Percentiles rank a stretch among this genome's conserved stretches.
Conservation (phyloP, 179 eudicot genomes). For the Actinidia arguta region DNA sequence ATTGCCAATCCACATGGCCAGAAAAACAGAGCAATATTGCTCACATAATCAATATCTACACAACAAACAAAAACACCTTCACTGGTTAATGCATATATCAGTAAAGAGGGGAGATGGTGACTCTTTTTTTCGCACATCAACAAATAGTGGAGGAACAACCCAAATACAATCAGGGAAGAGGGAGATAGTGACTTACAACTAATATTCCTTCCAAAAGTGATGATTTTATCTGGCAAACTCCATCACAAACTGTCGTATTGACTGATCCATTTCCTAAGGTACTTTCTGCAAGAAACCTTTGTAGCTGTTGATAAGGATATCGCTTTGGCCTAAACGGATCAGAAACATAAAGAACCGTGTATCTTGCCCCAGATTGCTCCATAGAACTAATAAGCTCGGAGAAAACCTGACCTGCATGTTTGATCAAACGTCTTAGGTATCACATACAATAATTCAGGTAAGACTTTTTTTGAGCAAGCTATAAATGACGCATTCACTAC, state of each 20-base stretch:
- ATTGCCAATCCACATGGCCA: neutral
- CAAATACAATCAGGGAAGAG: too few species aligned
- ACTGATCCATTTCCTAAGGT: constrained; percentile 50
- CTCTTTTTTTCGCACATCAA: too few species aligned
- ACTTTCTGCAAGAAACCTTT: constrained; percentile 85
- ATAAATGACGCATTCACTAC: neutral
- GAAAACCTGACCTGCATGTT: constrained; percentile 65
- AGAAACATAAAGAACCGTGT: constrained; percentile 78
- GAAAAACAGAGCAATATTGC: neutral
- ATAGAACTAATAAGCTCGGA: constrained; percentile 66
- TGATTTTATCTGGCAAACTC: constrained; percentile 84
- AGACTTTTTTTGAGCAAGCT: neutral
- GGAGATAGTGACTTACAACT: constrained; percentile 60
- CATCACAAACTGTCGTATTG: constrained; percentile 68
- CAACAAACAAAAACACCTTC: neutral
- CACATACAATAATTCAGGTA: neutral
- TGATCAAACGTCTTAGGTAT: neutral
- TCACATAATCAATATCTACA: neutral
- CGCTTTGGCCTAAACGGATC: constrained; percentile 60
- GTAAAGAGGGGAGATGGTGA: neutral
- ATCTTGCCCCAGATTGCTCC: constrained; percentile 73
- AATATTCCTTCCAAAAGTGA: constrained; percentile 81
- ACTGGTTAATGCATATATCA: neutral
- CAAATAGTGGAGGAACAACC: too few species aligned
- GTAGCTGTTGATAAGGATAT: constrained; percentile 50